A percentile compares a stretch with the other conserved stretches of the same genome.
Conservation (phyloP, 176 grass and related monocot species). For the Oropetium thomaeum region DNA sequence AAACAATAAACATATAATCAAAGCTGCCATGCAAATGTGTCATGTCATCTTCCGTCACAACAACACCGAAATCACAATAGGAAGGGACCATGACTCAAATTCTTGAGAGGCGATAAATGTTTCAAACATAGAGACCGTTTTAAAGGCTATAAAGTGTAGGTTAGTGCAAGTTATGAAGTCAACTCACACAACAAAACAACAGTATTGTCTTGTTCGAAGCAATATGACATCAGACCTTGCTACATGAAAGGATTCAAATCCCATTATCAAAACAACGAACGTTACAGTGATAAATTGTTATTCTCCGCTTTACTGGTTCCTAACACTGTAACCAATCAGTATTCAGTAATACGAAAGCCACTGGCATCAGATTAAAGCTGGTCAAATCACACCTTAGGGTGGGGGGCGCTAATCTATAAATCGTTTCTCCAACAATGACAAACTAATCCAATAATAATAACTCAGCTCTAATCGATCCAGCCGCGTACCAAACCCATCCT, state of each 20-base stretch:
- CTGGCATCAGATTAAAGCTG: not conserved
- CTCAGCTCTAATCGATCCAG: not conserved
- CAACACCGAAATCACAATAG: not conserved
- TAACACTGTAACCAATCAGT: not conserved
- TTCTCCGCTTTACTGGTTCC: not conserved
- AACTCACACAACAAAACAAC: not conserved
- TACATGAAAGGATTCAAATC: slow-evolving; percentile 12
- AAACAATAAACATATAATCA: not conserved
- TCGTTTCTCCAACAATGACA: not conserved
- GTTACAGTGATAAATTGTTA: not conserved
- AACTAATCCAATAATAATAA: not conserved
- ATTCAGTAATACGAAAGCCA: not conserved
- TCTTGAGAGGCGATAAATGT: not conserved
- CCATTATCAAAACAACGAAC: not conserved
- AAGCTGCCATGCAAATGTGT: not conserved
- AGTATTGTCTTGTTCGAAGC: not conserved
- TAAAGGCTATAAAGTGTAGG: not conserved
- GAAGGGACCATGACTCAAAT: not conserved
- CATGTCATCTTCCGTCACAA: slow-evolving; percentile 1
- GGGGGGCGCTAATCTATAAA: not conserved
- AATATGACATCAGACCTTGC: not conserved
- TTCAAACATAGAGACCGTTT: not conserved
- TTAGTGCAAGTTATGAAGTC: not conserved
- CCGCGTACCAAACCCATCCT: not conserved
- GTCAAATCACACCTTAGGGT: slow-evolving; percentile 25